Conservation (phyloP, 2,329 filamentous ascomycete genomes). For the Sordariomycetes sp. region DNA sequence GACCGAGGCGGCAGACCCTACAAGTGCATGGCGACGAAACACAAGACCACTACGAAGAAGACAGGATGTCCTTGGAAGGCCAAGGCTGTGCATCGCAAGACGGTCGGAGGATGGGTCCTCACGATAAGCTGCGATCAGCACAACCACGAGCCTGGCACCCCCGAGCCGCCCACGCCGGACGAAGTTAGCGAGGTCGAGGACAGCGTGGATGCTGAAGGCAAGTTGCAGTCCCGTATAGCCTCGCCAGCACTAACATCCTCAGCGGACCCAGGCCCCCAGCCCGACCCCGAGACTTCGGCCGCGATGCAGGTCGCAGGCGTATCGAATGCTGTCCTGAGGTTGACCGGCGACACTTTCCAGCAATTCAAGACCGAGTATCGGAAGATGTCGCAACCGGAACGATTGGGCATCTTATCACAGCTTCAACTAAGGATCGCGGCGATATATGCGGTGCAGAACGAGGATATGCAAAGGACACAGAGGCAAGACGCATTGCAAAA, state of each 20-base stretch:
- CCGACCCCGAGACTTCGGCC: constrained; percentile 24
- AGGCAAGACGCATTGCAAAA: constrained; percentile 27
- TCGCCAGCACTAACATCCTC: neutral
- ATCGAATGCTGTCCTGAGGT: constrained; percentile 24
- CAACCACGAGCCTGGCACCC: constrained; percentile 33
- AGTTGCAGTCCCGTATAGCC: constrained; percentile 1
- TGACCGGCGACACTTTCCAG: constrained; percentile 33
- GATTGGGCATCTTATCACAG: constrained; percentile 26
- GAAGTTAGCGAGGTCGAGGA: constrained; percentile 23
- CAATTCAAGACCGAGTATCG: constrained; percentile 33
- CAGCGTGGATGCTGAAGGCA: constrained; percentile 15
- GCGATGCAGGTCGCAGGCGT: constrained; percentile 30
- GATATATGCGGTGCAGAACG: constrained; percentile 34
- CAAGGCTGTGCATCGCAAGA: constrained; percentile 33
- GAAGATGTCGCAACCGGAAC: constrained; percentile 29
- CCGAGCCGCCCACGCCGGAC: constrained; percentile 28
- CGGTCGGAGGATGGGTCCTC: constrained; percentile 32
- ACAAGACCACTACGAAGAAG: constrained; percentile 36
- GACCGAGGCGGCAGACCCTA: constrained; percentile 33
- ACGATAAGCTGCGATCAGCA: constrained; percentile 33
- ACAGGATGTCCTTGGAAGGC: constrained; percentile 36
- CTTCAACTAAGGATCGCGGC: constrained; percentile 32
- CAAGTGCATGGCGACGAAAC: constrained; percentile 32
- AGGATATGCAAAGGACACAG: constrained; percentile 29
- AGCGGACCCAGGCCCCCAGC: constrained; percentile 13